A percentile compares a stretch with the other conserved stretches of the same genome.
These are phyloP conservation scores for Desmodesmus armatus DNA, from an alignment of 139 green algal species.

Conservation along the genomic window DNA sequence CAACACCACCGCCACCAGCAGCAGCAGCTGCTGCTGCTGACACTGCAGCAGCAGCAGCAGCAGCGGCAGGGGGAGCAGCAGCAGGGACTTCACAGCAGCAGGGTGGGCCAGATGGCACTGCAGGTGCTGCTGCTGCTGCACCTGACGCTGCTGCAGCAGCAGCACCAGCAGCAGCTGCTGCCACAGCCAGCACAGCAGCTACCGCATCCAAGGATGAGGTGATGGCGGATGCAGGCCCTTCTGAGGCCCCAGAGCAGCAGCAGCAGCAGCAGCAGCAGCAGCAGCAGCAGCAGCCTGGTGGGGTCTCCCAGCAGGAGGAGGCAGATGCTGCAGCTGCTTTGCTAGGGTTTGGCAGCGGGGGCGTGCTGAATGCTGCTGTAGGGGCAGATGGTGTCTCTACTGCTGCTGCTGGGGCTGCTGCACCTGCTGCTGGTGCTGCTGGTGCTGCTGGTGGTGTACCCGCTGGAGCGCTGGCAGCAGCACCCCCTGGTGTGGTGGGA, in stretches of 20 bases:
- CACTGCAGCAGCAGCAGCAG: background rate
- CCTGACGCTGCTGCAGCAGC: slow-evolving; percentile 26
- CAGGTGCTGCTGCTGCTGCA: slow-evolving; percentile 7
- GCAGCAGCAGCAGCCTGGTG: slow-evolving; percentile 17
- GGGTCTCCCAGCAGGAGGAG: slow-evolving; percentile 52
- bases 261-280: background rate
- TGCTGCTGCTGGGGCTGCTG: slow-evolving; percentile 26
- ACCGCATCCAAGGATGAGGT: background rate
- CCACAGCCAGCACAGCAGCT: background rate
- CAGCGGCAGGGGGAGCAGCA: background rate
- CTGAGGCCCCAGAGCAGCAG: slow-evolving; percentile 4
- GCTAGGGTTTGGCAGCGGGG: slow-evolving; percentile 53
- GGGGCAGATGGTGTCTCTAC: background rate
- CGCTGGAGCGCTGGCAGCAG: slow-evolving; percentile 23
- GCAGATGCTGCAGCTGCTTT: slow-evolving; percentile 71
- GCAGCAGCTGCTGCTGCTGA: background rate
- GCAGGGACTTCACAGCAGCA: background rate
- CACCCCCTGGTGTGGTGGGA: background rate
- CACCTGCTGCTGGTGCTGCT: background rate
- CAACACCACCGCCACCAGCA: background rate
- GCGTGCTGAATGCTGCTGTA: too few species aligned
- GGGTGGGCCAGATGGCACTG: background rate
- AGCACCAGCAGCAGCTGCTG: slow-evolving; percentile 13
- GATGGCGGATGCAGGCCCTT: slow-evolving; percentile 2
- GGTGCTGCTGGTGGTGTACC: background rate